phyloP scores from a whole-genome alignment of 2,329 filamentous ascomycete species.

The Fusarium sp. region DNA sequence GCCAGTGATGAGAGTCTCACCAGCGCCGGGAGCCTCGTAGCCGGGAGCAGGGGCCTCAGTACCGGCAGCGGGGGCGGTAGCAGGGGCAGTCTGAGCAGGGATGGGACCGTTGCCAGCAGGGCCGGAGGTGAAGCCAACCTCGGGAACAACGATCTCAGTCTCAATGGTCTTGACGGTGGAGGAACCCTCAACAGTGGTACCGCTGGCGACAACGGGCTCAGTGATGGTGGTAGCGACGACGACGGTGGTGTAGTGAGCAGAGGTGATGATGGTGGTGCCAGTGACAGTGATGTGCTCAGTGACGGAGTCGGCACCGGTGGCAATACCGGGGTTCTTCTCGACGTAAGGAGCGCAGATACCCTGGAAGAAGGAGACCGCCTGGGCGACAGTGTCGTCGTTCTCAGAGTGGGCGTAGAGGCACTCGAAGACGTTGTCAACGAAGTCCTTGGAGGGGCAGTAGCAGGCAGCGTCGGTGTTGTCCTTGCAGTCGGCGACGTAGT shows the following conservation, averaged over 20 bases:
- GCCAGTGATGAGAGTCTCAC: conserved; percentile 41
- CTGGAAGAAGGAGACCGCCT: conserved; percentile 85
- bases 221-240: conserved; percentile 59
- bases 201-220: conserved; percentile 60
- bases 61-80: conserved; percentile 51
- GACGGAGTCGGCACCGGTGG: conserved; percentile 75
- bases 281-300: conserved; percentile 68
- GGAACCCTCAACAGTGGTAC: conserved; percentile 57
- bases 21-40: conserved; percentile 26
- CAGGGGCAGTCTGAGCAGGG: conserved; percentile 51
- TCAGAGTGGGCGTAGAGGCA: conserved; percentile 84
- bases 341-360: conserved; percentile 87
- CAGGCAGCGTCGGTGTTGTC: conserved; percentile 85
- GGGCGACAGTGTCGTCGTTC: conserved; percentile 70
- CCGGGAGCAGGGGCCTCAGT: conserved; percentile 31
- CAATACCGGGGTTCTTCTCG: conserved; percentile 82
- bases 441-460: conserved; percentile 84
- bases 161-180: conserved; percentile 59
- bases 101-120: conserved; percentile 32
- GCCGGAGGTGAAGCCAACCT: conserved; percentile 60
- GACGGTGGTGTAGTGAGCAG: conserved; percentile 62
- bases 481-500: conserved; percentile 72
- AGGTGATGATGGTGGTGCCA: conserved; percentile 60
- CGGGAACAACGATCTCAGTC: conserved; percentile 63
- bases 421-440: conserved; percentile 81